These are phyloP conservation scores for Tephrocybe sp. DNA, from an alignment of 768 basidiomycete genomes.

Conservation along the genomic window DNA sequence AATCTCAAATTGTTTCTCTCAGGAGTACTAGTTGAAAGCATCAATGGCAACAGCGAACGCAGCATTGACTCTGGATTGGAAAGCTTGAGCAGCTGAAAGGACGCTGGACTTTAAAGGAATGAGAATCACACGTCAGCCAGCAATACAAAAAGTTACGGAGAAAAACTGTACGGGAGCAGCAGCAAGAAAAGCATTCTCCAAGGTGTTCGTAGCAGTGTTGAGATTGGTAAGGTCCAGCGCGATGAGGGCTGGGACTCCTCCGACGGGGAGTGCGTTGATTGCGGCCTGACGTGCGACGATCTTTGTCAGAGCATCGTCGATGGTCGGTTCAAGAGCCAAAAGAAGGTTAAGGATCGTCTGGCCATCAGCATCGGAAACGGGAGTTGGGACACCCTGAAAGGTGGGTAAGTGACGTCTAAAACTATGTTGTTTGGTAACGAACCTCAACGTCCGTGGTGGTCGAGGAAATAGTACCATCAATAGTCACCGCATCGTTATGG, in stretches of 20 bases:
- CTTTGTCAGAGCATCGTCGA: slow-evolving; percentile 20
- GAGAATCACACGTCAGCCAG: neutral
- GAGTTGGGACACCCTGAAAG: slow-evolving; percentile 17
- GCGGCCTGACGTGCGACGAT: slow-evolving; percentile 26
- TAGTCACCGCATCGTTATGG: slow-evolving; percentile 26
- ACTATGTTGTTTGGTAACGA: neutral
- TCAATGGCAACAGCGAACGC: slow-evolving; percentile 24
- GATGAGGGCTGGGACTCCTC: too few species aligned
- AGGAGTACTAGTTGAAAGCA: too few species aligned
- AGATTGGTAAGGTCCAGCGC: slow-evolving; percentile 27
- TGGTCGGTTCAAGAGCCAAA: slow-evolving; percentile 25
- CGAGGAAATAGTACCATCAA: slow-evolving; percentile 22
- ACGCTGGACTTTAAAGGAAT: slow-evolving; percentile 20
- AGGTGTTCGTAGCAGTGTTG: slow-evolving; percentile 17
- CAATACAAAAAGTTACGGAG: neutral
- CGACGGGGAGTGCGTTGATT: slow-evolving; percentile 27
- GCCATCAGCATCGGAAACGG: slow-evolving; percentile 26
- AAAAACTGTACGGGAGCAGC: slow-evolving; percentile 25
- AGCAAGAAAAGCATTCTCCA: slow-evolving; percentile 24
- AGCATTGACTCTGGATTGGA: slow-evolving; percentile 14
- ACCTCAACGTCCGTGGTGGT: slow-evolving; percentile 29
- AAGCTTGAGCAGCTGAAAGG: slow-evolving; percentile 11
- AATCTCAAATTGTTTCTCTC: too few species aligned
- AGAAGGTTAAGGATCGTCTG: slow-evolving; percentile 22
- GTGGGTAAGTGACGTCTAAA: neutral